These are phyloP conservation scores for Protomyces arabidopsidicola DNA, from an alignment of 1,139 yeast genomes.

Conservation along the genomic window DNA sequence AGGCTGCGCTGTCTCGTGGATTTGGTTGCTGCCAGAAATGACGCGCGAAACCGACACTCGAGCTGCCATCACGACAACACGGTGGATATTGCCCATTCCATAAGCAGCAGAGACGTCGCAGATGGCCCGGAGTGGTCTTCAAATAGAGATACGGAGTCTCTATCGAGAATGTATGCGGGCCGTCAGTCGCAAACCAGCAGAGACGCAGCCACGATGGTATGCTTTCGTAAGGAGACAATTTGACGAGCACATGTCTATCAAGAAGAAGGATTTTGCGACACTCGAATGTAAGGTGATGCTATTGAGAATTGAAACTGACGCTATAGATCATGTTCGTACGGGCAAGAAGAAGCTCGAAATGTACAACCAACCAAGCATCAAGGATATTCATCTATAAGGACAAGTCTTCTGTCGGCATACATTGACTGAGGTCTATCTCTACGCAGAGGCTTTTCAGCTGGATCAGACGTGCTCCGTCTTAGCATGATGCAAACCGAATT, in stretches of 20 bases:
- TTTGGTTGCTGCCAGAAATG: not conserved
- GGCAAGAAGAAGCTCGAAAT: constrained; percentile 70
- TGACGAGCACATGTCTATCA: constrained; percentile 51
- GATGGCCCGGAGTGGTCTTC: constrained; percentile 16
- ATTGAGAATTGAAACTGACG: not conserved
- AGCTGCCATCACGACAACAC: not conserved
- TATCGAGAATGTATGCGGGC: constrained; percentile 41
- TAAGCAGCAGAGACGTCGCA: not conserved
- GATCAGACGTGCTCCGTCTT: too few species aligned
- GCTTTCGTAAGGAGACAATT: constrained; percentile 56
- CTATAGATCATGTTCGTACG: constrained; percentile 55
- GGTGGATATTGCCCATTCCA: not conserved
- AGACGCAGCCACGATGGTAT: constrained; percentile 37
- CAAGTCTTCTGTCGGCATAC: too few species aligned
- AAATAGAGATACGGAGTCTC: constrained; percentile 36
- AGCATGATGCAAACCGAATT: too few species aligned
- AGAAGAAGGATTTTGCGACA: constrained; percentile 75
- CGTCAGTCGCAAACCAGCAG: constrained; percentile 38
- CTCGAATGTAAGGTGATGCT: constrained; percentile 51
- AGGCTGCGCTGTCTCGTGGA: not conserved
- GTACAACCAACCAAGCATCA: constrained; percentile 48
- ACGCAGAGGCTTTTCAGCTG: too few species aligned
- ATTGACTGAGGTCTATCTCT: too few species aligned
- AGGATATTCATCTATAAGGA: constrained; percentile 14
- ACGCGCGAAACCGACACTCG: not conserved